phyloP scores from a whole-genome alignment of 2,329 filamentous ascomycete species.

The Colletotrichum ledebouriae region DNA sequence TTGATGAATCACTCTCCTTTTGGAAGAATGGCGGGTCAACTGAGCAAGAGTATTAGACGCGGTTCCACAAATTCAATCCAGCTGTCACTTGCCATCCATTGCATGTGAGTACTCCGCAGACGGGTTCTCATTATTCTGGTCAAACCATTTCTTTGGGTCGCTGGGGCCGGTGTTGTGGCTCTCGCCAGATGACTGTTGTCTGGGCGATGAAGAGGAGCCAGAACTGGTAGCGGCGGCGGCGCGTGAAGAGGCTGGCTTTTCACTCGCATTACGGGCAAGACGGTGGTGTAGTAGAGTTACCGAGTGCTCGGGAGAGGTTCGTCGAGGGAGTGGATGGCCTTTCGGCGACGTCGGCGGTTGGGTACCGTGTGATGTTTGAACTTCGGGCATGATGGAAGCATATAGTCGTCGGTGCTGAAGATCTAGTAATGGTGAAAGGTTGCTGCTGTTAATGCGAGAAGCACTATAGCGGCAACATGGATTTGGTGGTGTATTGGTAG shows the following conservation, averaged over 20 bases:
- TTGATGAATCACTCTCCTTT: conserved; percentile 65
- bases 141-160: conserved; percentile 68
- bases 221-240: conserved; percentile 37
- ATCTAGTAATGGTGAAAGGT: background rate
- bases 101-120: conserved; percentile 56
- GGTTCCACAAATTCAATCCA: too few relatives aligned
- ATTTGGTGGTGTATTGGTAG: background rate
- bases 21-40: conserved; percentile 70
- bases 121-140: conserved; percentile 65
- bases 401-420: conserved; percentile 34
- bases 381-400: conserved; percentile 50
- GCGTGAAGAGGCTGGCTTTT: conserved; percentile 41
- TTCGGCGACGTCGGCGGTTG: conserved; percentile 46
- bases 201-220: conserved; percentile 44
- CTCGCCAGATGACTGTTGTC: conserved; percentile 62
- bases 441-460: background rate
- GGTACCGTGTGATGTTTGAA: conserved; percentile 45
- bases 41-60: conserved; percentile 40
- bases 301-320: conserved; percentile 60
- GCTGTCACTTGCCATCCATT: conserved; percentile 61
- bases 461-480: background rate
- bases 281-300: conserved; percentile 63
- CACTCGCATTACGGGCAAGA: conserved; percentile 57
- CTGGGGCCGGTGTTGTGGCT: conserved; percentile 63
- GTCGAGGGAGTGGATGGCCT: conserved; percentile 60